Base-by-base conservation (phyloP, 441 rosid genomes). In the Capsella rubella region DNA sequence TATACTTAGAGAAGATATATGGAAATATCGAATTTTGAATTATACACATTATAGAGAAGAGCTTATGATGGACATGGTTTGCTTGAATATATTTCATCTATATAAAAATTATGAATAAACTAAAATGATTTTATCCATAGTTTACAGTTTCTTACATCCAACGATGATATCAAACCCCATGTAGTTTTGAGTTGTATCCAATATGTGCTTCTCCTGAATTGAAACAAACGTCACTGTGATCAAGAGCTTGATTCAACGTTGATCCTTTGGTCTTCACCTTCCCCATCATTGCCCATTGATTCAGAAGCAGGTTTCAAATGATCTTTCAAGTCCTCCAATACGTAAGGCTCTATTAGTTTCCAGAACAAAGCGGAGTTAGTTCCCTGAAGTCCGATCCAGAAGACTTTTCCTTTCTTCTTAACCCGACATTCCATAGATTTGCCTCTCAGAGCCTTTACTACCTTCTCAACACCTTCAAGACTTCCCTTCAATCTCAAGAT, bases 351-450 rank as follows among this genome's bases (percentile, higher is more conserved):
- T 16, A 89, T 84, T 72, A 92, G 73, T 71, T 90, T 83, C 96
- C 90, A 85, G 63, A 90, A 89, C 83, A 68, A 75, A 6, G 73
- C 75, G 7, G 99, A 83, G 74, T 86, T 83, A 67, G 66, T 77
- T 75, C 95, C 94, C 2, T 87, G 83, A 58, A 95, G 82, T 14
- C 97, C 97, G 4, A 95, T 78, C 99, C 99, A 95, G 64, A 80
- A 92, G 15, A 84, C 83, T 69, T 71, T 81, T 60, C 97, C 94
- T 72, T 85, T 95, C 82, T 83, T 86, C 83, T 89, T 95, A 59
- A 95, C 90, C 37, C 84, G 81, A 81, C 90, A 92, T 14, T 80
- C 83, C 18, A 92, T 67, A 65, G 95, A 88, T 66, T 81, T 83
- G 9, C 79, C 82, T 81, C 81, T 82, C 69, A 90, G 69, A 15